Evolutionary conservation across 805 yeast species (phyloP).

Genomic region (Lachancea quebecensis): DNA sequence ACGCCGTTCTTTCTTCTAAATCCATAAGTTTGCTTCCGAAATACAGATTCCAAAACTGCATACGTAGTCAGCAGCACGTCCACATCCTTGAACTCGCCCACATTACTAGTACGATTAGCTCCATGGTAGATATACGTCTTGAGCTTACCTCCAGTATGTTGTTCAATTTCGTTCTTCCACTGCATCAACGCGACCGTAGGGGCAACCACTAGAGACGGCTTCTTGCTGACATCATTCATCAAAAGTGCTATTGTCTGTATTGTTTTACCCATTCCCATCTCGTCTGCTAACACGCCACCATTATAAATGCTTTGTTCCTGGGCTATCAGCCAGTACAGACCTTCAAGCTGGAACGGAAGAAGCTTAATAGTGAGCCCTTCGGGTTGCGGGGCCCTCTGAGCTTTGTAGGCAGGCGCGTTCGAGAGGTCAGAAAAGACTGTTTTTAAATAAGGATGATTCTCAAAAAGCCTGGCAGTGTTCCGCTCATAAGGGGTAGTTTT

Average conservation of each 20-base stretch:
- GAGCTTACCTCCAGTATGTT: conserved; percentile 67
- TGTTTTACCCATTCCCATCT: conserved; percentile 99
- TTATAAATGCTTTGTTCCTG: conserved; percentile 75
- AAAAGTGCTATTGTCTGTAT: conserved; percentile 90
- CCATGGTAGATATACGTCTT: conserved; percentile 79
- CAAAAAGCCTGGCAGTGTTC: conserved; percentile 59
- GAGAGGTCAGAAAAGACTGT: conserved; percentile 64
- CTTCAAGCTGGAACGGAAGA: conserved; percentile 90
- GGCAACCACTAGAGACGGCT: conserved; percentile 85
- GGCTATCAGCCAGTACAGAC: conserved; percentile 76
- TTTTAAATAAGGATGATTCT: conserved; percentile 70
- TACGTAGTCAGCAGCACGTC: conserved; percentile 90
- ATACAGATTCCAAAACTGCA: conserved; percentile 84
- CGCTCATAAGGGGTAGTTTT: conserved; percentile 64
- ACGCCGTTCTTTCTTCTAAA: conserved; percentile 64
- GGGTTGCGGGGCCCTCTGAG: conserved; percentile 66
- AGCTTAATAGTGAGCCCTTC: conserved; percentile 63
- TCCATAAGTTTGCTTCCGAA: conserved; percentile 76
- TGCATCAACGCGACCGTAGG: conserved; percentile 99
- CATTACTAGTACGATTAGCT: conserved; percentile 57
- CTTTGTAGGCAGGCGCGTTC: conserved; percentile 38
- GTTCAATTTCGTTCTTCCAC: conserved; percentile 90
- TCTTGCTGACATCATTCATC: conserved; percentile 55
- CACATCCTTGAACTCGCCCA: conserved; percentile 43
- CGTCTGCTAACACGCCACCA: conserved; percentile 96